A percentile compares a stretch with the other conserved stretches of the same genome.
Evolutionary conservation across 805 yeast genomes (phyloP).

Genomic region (Yarrowia deformans): DNA sequence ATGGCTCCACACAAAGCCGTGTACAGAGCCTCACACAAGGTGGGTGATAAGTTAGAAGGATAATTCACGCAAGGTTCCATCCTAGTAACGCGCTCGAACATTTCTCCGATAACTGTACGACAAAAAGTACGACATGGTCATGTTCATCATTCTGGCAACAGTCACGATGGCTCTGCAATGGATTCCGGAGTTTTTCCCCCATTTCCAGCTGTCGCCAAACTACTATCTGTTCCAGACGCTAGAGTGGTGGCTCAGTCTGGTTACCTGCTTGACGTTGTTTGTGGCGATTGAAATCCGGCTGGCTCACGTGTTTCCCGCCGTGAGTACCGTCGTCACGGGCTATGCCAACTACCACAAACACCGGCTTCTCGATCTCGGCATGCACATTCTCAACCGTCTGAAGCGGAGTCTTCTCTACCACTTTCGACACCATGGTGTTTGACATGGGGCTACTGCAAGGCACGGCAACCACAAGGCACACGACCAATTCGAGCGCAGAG

Average conservation of each 20-base stretch:
- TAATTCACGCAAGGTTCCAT: conserved; percentile 18
- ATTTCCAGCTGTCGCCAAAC: background rate
- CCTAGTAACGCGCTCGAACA: no score
- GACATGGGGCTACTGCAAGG: background rate
- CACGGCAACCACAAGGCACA: background rate
- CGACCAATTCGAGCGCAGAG: background rate
- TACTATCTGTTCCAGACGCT: conserved; percentile 3
- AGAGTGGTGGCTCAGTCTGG: conserved; percentile 34
- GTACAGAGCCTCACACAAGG: no score
- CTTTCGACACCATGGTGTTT: background rate
- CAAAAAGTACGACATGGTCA: background rate
- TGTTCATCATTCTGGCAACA: background rate
- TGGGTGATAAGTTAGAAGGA: no score
- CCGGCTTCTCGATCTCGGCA: conserved; percentile 4
- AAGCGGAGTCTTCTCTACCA: background rate
- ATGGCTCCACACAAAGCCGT: no score
- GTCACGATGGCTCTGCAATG: conserved; percentile 18
- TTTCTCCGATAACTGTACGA: no score
- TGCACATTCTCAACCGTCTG: conserved; percentile 2
- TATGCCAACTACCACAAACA: conserved; percentile 30
- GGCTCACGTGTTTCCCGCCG: conserved; percentile 22
- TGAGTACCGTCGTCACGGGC: background rate
- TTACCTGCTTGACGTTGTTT: conserved; percentile 2
- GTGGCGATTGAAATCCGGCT: conserved; percentile 9
- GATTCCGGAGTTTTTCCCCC: conserved; percentile 22